phyloP scores from a whole-genome alignment of 108 stramenopile genomes.

The Hondaea fermentalgiana region DNA sequence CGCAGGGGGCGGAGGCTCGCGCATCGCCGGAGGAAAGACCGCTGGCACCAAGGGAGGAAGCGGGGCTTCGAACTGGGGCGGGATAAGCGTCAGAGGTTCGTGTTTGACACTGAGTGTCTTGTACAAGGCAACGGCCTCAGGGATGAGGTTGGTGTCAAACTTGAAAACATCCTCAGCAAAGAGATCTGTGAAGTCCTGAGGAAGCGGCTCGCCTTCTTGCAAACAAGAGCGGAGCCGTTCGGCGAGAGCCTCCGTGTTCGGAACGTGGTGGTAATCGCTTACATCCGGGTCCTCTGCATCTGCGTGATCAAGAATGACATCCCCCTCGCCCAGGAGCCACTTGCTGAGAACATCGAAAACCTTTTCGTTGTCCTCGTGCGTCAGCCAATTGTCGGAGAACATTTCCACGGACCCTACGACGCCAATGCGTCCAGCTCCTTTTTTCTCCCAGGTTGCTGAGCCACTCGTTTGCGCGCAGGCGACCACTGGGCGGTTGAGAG shows the following conservation, averaged over 20 bases:
- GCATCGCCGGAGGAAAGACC: constrained; percentile 57
- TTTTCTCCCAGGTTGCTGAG: not conserved
- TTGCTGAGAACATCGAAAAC: constrained; percentile 52
- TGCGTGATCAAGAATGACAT: constrained; percentile 15
- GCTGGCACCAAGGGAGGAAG: constrained; percentile 63
- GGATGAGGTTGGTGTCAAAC: constrained; percentile 55
- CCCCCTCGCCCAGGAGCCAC: constrained; percentile 43
- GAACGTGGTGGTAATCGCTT: constrained; percentile 50
- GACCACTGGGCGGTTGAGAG: constrained; percentile 63
- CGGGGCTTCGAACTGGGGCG: constrained; percentile 68
- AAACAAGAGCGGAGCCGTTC: constrained; percentile 60
- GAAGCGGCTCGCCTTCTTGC: constrained; percentile 61
- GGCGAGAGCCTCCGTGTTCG: constrained; percentile 60
- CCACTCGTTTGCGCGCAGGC: constrained; percentile 16
- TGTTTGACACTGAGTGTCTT: constrained; percentile 56
- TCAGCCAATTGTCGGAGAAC: constrained; percentile 64
- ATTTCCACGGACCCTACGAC: constrained; percentile 61
- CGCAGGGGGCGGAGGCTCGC: constrained; percentile 59
- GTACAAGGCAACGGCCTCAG: constrained; percentile 63
- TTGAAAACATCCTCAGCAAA: constrained; percentile 61
- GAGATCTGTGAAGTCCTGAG: constrained; percentile 61
- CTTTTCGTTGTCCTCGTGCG: constrained; percentile 63
- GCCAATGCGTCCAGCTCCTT: constrained; percentile 47
- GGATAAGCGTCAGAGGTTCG: constrained; percentile 62
- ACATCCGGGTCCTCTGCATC: constrained; percentile 34